A percentile compares a stretch with the other conserved stretches of the same genome.
Evolutionary conservation across 805 yeast species (phyloP).

Genomic region (Candida chauliodis): DNA sequence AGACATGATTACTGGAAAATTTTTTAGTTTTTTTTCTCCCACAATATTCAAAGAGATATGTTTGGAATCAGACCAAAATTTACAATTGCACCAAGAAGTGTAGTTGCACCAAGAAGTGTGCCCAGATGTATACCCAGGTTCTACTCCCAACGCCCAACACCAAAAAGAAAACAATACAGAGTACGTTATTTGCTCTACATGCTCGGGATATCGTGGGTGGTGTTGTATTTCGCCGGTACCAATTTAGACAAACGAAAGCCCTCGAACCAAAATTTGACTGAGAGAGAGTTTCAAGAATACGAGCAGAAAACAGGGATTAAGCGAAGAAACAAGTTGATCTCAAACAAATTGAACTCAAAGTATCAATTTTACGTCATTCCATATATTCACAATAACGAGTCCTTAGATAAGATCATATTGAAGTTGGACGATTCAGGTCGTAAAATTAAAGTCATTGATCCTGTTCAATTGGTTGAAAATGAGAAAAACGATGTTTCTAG

Average conservation of each 20-base stretch:
- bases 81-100: no score
- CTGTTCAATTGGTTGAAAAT: conserved; percentile 43
- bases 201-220: conserved; percentile 29
- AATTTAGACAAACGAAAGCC: conserved; percentile 29
- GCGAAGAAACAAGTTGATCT: conserved; percentile 44
- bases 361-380: conserved; percentile 42
- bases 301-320: conserved; percentile 50
- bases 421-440: conserved; percentile 14
- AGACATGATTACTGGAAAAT: conserved; percentile 2
- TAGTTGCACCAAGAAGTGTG: background rate
- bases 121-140: background rate
- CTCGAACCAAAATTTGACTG: conserved; percentile 39
- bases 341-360: conserved; percentile 32
- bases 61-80: no score
- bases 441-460: conserved; percentile 45
- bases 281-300: conserved; percentile 46
- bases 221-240: conserved; percentile 27
- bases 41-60: no score
- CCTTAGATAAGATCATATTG: conserved; percentile 17
- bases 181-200: conserved; percentile 35
- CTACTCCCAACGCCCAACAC: background rate
- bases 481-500: conserved; percentile 44
- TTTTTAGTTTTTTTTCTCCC: background rate
- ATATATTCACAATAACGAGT: conserved; percentile 18
- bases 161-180: conserved; percentile 22